Percentiles rank a stretch among this genome's conserved stretches.
Evolutionary conservation across 2,329 filamentous ascomycete genomes (phyloP).

Genomic region (Cryphonectria japonica): DNA sequence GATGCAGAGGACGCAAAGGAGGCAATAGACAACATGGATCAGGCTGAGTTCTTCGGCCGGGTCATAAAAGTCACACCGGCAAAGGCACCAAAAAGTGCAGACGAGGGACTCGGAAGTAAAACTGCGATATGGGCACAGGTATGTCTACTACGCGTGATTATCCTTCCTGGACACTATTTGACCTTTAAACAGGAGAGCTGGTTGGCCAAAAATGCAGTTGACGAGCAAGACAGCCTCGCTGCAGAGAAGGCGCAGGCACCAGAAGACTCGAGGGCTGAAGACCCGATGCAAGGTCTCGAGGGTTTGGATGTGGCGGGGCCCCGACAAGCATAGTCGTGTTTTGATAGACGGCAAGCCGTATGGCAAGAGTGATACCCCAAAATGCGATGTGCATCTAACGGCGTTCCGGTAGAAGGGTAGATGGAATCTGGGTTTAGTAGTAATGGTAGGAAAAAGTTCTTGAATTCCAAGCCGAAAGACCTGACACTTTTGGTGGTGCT

Average conservation of each 20-base stretch:
- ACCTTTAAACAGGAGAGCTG: constrained; percentile 75
- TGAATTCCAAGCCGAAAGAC: constrained; percentile 21
- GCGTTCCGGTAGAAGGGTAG: constrained; percentile 43
- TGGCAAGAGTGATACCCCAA: constrained; percentile 26
- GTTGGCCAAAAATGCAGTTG: constrained; percentile 84
- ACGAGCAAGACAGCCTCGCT: constrained; percentile 74
- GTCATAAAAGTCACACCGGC: constrained; percentile 91
- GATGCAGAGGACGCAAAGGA: constrained; percentile 83
- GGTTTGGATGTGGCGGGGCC: constrained; percentile 93
- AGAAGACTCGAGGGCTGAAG: constrained; percentile 62
- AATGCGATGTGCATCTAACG: constrained; percentile 46
- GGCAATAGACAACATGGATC: constrained; percentile 99
- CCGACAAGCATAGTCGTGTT: constrained; percentile 59
- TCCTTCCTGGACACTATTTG: constrained; percentile 23
- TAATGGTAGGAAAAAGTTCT: constrained; percentile 28
- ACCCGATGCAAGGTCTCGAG: constrained; percentile 96
- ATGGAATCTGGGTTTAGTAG: constrained; percentile 25
- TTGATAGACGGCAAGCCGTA: constrained; percentile 42
- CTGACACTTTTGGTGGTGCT: constrained; percentile 20
- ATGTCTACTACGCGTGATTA: constrained; percentile 37
- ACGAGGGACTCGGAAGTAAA: constrained; percentile 88
- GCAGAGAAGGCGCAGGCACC: constrained; percentile 54
- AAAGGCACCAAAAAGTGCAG: constrained; percentile 86
- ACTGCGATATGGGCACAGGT: constrained; percentile 98
- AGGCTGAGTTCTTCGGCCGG: constrained; percentile 90